A percentile compares a stretch with the other conserved stretches of the same genome.
These are phyloP conservation scores for Bruguiera parviflora DNA, from an alignment of 345 rosid genomes.

Conservation along the genomic window DNA sequence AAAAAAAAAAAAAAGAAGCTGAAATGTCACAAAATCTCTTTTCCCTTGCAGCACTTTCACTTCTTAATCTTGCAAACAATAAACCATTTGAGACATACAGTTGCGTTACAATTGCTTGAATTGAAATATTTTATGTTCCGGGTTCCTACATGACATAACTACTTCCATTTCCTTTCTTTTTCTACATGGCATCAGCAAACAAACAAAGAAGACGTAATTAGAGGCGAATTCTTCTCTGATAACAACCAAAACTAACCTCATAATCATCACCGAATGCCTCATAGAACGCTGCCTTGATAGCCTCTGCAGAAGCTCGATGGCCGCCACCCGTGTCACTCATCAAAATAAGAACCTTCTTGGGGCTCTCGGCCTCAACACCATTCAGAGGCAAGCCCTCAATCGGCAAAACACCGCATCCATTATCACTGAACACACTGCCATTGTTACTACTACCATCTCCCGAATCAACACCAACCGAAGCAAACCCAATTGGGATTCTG, in stretches of 20 bases:
- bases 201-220: constrained; percentile 1
- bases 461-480: constrained; percentile 53
- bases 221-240: not conserved
- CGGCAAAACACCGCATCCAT: constrained; percentile 47
- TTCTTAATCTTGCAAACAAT: not conserved
- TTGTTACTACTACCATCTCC: constrained; percentile 23
- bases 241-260: constrained; percentile 54
- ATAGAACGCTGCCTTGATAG: constrained; percentile 77
- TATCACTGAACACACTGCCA: constrained; percentile 42
- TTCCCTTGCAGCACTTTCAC: not conserved
- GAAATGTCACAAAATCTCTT: constrained; percentile 3
- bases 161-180: not conserved
- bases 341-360: constrained; percentile 85
- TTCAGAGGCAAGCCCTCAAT: constrained; percentile 61
- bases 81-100: not conserved
- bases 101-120: not conserved
- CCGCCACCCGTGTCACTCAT: constrained; percentile 99
- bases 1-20: not conserved
- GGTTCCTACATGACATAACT: not conserved
- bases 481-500: constrained; percentile 78
- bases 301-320: constrained; percentile 98
- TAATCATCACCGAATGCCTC: constrained; percentile 90
- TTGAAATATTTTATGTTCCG: not conserved
- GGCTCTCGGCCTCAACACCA: constrained; percentile 43
- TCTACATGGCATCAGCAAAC: constrained; percentile 7